Evolutionary conservation across 148 eudicot genomes (phyloP), one percentile per base, ranked within the genome.

Genomic region (Tetragonia tetragonoides): DNA sequence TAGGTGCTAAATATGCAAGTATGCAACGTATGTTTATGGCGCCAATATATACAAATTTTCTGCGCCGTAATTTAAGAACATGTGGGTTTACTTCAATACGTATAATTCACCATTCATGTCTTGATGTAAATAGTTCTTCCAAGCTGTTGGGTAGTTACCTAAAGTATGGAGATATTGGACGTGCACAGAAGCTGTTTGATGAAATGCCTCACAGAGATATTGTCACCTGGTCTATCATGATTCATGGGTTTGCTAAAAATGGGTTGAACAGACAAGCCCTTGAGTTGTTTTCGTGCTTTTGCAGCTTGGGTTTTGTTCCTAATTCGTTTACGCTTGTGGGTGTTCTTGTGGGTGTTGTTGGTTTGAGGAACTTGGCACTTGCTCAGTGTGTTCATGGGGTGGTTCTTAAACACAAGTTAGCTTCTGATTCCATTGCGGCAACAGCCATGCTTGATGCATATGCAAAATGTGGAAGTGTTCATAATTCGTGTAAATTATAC

Each of bases 241-340:
- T 81, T 81, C 84, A 72, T 46, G 74, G 83, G 76, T 65, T 49
- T 34, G 83, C 83, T n/a, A 76, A 81, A 73, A 72, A 76, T 70
- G 77, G 84, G 60, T 67, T 77, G 46, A 41, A 46, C 14, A 39
- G 34, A 60, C 40, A 72, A 57, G 68, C 73, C 15, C 44, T 81
- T 49, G 54, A 77, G 7, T n/a, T 57, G 5, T 81, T 72, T 77
- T 77, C 80, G 51, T 49, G 44, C 7, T 72, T 81, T 51, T 64
- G 68, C 20, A 14, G 14, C 51, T 77, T 42, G 23, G 77, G 69
- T 59, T 72, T 81, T 21, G 62, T 38, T 57, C 83, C 80, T 2
- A 76, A 81, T 72, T 76, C 83, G 21, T 81, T 64, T 64, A 76
- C 67, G 18, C 53, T 81, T 24, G 79, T 75, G 10, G 83, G 83